Conservation (phyloP, 192 early-diverging fungal species). For the Thamnidium elegans region DNA sequence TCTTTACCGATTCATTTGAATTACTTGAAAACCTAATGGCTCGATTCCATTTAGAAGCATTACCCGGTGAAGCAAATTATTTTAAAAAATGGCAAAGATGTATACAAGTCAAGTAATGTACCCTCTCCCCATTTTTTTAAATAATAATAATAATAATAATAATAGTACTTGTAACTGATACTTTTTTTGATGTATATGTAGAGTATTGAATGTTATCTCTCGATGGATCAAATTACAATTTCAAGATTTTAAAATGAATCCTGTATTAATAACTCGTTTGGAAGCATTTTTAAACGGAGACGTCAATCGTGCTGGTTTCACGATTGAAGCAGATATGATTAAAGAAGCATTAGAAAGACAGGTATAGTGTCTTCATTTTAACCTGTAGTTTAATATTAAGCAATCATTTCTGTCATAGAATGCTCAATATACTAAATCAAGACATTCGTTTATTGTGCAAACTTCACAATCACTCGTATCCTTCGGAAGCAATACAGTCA, state of each 20-base stretch:
- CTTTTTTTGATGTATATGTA: constrained; percentile 28
- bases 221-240: constrained; percentile 62
- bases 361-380: constrained; percentile 8
- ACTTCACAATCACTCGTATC: constrained; percentile 8
- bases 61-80: constrained; percentile 40
- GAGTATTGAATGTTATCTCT: constrained; percentile 54
- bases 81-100: constrained; percentile 47
- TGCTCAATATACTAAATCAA: background rate
- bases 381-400: background rate
- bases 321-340: constrained; percentile 42
- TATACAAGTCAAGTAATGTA: constrained; percentile 54
- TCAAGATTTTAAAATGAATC: constrained; percentile 54
- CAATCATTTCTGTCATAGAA: background rate
- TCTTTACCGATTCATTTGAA: constrained; percentile 57
- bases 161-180: background rate
- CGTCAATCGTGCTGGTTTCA: constrained; percentile 45
- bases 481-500: background rate
- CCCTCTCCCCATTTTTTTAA: background rate
- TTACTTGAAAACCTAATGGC: constrained; percentile 57
- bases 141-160: too few species aligned
- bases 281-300: constrained; percentile 49
- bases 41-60: constrained; percentile 53
- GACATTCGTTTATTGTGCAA: constrained; percentile 6
- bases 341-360: constrained; percentile 23
- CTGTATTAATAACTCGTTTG: constrained; percentile 38